These are phyloP conservation scores for Ogataea sp. DNA, from an alignment of 805 yeast species.

Conservation along the genomic window DNA sequence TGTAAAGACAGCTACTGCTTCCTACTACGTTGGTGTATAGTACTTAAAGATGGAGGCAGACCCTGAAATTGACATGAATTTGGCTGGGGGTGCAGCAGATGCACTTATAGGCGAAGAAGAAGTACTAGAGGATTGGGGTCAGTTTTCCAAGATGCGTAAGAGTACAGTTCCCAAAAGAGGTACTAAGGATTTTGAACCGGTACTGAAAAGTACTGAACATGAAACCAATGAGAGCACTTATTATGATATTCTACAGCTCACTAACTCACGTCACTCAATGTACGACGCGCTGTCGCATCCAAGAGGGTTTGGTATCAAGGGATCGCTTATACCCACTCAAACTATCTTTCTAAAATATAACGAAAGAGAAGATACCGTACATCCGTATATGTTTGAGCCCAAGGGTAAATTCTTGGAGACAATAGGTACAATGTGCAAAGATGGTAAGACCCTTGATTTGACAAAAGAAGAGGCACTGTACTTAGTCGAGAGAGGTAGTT, in stretches of 20 bases:
- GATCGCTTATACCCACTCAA: slow-evolving; percentile 6
- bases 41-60: slow-evolving; percentile 1
- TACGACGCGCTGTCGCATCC: slow-evolving; percentile 49
- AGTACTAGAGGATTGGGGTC: slow-evolving; percentile 47
- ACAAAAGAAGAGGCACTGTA: slow-evolving; percentile 65
- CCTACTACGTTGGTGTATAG: no score
- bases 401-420: slow-evolving; percentile 69
- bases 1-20: no score
- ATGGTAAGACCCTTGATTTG: slow-evolving; percentile 42
- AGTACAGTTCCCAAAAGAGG: slow-evolving; percentile 58
- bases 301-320: slow-evolving; percentile 34
- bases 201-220: slow-evolving; percentile 3
- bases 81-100: no score
- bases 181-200: slow-evolving; percentile 77
- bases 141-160: slow-evolving; percentile 18
- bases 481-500: slow-evolving; percentile 72
- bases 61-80: neutral
- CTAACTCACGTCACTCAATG: slow-evolving; percentile 60
- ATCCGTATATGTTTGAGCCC: slow-evolving; percentile 33
- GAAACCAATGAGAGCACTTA: slow-evolving; percentile 4
- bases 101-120: slow-evolving; percentile 3
- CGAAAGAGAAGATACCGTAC: slow-evolving; percentile 6
- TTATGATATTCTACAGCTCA: slow-evolving; percentile 29
- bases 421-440: slow-evolving; percentile 52
- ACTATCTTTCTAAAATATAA: neutral